Base-by-base conservation (phyloP, 345 rosid species). In the Populus tremula region DNA sequence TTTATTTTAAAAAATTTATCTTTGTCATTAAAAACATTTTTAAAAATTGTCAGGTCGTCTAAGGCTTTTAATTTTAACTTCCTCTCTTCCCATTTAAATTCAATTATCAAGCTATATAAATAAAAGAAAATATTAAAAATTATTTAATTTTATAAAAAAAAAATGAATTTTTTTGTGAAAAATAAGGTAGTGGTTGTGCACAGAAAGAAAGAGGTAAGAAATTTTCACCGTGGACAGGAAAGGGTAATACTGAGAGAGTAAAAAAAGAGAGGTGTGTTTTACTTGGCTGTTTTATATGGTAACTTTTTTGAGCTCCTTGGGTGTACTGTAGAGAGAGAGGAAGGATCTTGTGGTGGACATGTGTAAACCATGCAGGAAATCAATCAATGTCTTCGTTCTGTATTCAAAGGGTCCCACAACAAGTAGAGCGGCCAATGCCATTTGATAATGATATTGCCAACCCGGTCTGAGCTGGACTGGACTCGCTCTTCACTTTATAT, bases 371-470 rank as follows among this genome's bases (percentile, higher is more conserved):
- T 86, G 87, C 75, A 79, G 29, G 21, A 31, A 6, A 76, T 75
- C 79, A 76, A 53, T 41, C 62, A 33, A 11, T 35, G 61, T 61
- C 31, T 59, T 31, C 14, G 6, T 5, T 6, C 10, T 41, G 76
- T 41, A 6, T 38, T 8, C 5, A 10, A 5, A 18, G 4, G 84
- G 81, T 20, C 80, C 84, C 81, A 67, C 80, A 16, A 6, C 3
- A 33, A 72, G 74, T 36, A 54, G 67, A 54, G 63, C 3, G 56
- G 75, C 79, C 78, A 77, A 59, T 82, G 80, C 72, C 67, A 77
- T 65, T 25, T 79, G 84, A 77, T 76, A 74, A 79, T 78, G 82
- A 76, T 78, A 76, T 76, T 71, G 86, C 84, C 88, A 84, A 69
- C 85, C 77, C 76, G 41, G 82, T 20, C 70, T 75, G 76, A 77